phyloP scores from a whole-genome alignment of 164 flowering plant genomes.

The Umbellularia californica region DNA sequence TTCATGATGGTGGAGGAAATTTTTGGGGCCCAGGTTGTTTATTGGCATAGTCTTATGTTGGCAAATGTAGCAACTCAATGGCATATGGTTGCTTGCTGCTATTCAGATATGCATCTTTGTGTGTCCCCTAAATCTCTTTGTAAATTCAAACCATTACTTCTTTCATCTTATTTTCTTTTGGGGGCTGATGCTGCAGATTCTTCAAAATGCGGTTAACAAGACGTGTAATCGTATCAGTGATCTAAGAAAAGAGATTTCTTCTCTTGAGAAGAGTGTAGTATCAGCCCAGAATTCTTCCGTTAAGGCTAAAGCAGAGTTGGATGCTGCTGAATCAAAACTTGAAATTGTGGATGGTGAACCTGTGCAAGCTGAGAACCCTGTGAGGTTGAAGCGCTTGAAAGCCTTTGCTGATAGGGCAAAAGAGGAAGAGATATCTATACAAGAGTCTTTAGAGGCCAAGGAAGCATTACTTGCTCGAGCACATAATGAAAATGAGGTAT shows the following conservation, averaged over 20 bases:
- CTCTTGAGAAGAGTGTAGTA: conserved; percentile 47
- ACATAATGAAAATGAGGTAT: conserved; percentile 78
- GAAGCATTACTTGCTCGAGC: conserved; percentile 91
- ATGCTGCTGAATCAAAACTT: conserved; percentile 76
- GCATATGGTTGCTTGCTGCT: too few relatives aligned
- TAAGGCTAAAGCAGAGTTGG: conserved; percentile 66
- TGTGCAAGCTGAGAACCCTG: conserved; percentile 82
- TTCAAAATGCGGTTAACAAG: conserved; percentile 80
- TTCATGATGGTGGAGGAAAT: too few relatives aligned
- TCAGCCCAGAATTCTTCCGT: conserved; percentile 57
- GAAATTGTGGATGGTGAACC: conserved; percentile 88
- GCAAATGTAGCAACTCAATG: too few relatives aligned
- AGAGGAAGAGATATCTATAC: conserved; percentile 59
- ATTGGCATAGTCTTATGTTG: too few relatives aligned
- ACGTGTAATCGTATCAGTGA: conserved; percentile 86
- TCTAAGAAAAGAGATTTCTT: conserved; percentile 75
- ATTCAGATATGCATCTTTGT: too few relatives aligned
- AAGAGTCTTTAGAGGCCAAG: conserved; percentile 83
- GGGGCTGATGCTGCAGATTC: conserved; percentile 48
- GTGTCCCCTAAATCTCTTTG: too few relatives aligned
- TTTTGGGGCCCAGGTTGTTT: too few relatives aligned
- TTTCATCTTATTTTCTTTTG: background rate
- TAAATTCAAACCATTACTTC: too few relatives aligned
- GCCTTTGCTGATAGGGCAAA: conserved; percentile 54
- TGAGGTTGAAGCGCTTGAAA: conserved; percentile 72